Evolutionary conservation across 1,284 basidiomycete genomes (phyloP), one percentile per base, ranked within the genome.

Genomic region (Leucoagaricus sp.): DNA sequence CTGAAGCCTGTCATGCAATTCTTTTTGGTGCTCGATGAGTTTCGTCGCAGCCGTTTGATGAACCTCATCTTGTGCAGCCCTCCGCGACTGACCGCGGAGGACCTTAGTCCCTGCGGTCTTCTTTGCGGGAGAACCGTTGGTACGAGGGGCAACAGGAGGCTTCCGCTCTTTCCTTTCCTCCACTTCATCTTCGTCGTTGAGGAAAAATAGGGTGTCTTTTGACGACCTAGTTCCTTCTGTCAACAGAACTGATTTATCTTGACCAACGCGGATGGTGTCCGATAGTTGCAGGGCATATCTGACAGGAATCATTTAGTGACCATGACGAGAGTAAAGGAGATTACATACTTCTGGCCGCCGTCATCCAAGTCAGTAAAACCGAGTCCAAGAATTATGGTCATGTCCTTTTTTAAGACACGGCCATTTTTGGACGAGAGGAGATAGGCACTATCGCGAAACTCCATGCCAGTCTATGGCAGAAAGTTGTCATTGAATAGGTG

Each of bases 391-490:
- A 91, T 91, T 68, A 97, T 80, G 17, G 93, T 80, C 95, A 97
- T 97, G 67, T 89, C 88, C 50, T 86, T 75, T 67, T 85, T 85
- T 53, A 98, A 70, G 29, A 75, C 75, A 12, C 90, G 85, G 9
- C 73, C 76, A 66, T 93, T 96, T 76, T 98, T 98, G 10, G 86
- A 64, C 2, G 87, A 90, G 34, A 98, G 77, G 2, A 95, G 75
- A 69, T 94, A 97, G 0, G 86, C 79, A 9, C 90, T 87, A 69
- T 99, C 96, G 31, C 96, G 87, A 75, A 96, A 98, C 71, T 98
- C 96, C 69, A 98, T 84, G 12, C 94, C 94, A 69, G 87, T 96
- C 93, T 96, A 65, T 6, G 57, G 4, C 4, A 44, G 31, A 58
- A 34, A 21, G 17, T 45, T 25, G n/a, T 29, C 67, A 21, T 67